Percentiles rank a stretch among this genome's conserved stretches.
Conservation (phyloP, 1,284 basidiomycete species). For the Meripilus lineatus region DNA sequence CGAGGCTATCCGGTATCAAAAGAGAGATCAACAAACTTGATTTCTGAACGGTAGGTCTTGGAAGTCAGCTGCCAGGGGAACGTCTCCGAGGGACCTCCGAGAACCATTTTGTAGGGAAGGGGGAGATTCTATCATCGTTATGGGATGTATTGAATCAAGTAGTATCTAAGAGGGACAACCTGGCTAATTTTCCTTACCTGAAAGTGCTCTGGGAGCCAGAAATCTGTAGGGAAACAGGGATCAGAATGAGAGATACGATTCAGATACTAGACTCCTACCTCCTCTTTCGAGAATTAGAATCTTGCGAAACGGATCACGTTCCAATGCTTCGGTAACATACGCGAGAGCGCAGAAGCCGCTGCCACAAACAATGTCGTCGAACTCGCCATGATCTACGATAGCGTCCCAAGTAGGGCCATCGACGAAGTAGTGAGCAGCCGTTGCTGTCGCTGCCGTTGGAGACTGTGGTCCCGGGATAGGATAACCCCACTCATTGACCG, state of each 20-base stretch:
- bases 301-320: slow-evolving; percentile 16
- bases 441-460: slow-evolving; percentile 4
- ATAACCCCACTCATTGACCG: slow-evolving; percentile 4
- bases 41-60: too few relatives aligned
- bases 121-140: too few relatives aligned
- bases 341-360: slow-evolving; percentile 19
- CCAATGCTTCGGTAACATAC: slow-evolving; percentile 18
- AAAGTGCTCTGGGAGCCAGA: too few relatives aligned
- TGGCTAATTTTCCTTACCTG: too few relatives aligned
- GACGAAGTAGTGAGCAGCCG: slow-evolving; percentile 10
- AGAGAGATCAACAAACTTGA: too few relatives aligned
- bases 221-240: slow-evolving; percentile 13
- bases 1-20: too few relatives aligned
- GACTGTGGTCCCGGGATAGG: slow-evolving; percentile 5
- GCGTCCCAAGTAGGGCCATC: slow-evolving; percentile 9
- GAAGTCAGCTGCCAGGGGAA: too few relatives aligned
- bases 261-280: slow-evolving; percentile 18
- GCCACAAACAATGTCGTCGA: slow-evolving; percentile 10
- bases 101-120: too few relatives aligned
- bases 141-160: too few relatives aligned
- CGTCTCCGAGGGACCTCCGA: too few relatives aligned
- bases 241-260: slow-evolving; percentile 16
- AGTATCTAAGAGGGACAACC: too few relatives aligned
- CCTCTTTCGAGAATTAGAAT: slow-evolving; percentile 20
- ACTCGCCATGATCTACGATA: slow-evolving; percentile 11